Percentiles rank a stretch among this genome's conserved stretches.
Conservation (phyloP, 1,284 basidiomycete species). For the Ustilago vetiveriae region DNA sequence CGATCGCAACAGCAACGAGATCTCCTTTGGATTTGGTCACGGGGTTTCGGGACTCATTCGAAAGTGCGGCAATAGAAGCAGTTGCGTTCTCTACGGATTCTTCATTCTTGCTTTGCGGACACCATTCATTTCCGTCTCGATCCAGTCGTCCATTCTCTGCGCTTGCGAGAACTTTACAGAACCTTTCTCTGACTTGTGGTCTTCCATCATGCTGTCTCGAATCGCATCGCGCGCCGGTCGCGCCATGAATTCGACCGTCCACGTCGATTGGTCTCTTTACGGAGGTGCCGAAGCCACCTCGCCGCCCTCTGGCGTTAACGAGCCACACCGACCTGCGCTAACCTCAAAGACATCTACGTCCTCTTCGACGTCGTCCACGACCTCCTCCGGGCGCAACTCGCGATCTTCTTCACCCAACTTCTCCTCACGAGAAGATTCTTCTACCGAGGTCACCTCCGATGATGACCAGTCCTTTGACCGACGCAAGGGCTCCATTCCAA, state of each 20-base stretch:
- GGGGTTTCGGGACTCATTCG: no score
- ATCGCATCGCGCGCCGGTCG: slow-evolving; percentile 11
- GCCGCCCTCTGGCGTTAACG: slow-evolving; percentile 20
- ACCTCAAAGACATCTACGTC: not conserved
- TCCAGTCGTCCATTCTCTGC: no score
- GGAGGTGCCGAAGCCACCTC: slow-evolving; percentile 58
- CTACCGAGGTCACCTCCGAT: slow-evolving; percentile 30
- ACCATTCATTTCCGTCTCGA: no score
- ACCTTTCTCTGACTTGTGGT: no score
- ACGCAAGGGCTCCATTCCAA: not conserved
- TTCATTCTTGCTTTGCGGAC: no score
- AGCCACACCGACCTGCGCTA: not conserved
- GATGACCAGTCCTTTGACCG: slow-evolving; percentile 5
- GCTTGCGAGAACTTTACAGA: no score
- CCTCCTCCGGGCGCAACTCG: slow-evolving; percentile 21
- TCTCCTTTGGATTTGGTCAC: no score
- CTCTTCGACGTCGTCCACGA: slow-evolving; percentile 13
- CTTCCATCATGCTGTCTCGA: slow-evolving; percentile 14
- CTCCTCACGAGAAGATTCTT: slow-evolving; percentile 17
- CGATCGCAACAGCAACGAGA: no score
- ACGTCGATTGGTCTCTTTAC: slow-evolving; percentile 66
- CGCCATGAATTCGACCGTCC: slow-evolving; percentile 48
- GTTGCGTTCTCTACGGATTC: no score
- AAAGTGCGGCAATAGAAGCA: no score
- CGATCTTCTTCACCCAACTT: slow-evolving; percentile 26